These are phyloP conservation scores for Hyphodiscus hymeniophilus DNA, from an alignment of 495 filamentous ascomycete species.

Conservation along the genomic window DNA sequence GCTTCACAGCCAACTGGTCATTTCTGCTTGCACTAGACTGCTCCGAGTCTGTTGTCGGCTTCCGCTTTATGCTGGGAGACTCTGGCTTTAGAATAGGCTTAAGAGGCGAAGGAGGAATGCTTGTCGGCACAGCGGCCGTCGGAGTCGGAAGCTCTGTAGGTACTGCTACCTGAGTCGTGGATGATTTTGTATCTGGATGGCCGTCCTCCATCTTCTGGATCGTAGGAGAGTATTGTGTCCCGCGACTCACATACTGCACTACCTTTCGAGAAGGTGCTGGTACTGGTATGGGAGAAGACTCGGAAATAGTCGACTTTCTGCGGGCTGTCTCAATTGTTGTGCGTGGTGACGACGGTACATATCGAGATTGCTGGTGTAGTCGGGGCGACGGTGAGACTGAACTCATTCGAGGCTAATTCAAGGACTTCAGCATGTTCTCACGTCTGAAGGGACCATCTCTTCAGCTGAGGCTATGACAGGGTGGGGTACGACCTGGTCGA, in stretches of 20 bases:
- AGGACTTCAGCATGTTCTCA: slow-evolving; percentile 37
- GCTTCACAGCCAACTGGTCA: slow-evolving; percentile 5
- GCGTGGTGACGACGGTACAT: slow-evolving; percentile 24
- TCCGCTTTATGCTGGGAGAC: slow-evolving; percentile 21
- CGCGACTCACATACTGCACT: not conserved
- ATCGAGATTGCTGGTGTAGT: slow-evolving; percentile 10
- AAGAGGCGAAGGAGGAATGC: slow-evolving; percentile 27
- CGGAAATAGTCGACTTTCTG: slow-evolving; percentile 9
- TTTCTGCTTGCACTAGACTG: not conserved
- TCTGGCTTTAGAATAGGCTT: slow-evolving; percentile 33
- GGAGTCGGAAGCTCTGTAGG: not conserved
- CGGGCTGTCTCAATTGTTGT: slow-evolving; percentile 12
- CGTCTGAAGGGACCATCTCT: slow-evolving; percentile 6
- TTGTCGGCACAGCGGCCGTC: slow-evolving; percentile 11
- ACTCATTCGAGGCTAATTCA: slow-evolving; percentile 32
- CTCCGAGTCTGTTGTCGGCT: slow-evolving; percentile 1
- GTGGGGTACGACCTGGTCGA: no score
- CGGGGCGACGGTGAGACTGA: slow-evolving; percentile 21
- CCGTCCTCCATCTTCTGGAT: not conserved
- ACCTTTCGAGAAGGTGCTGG: not conserved
- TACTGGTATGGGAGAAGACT: not conserved
- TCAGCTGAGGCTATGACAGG: not conserved
- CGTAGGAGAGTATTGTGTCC: not conserved
- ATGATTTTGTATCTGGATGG: not conserved
- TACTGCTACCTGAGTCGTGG: not conserved